A percentile compares a stretch with the other conserved stretches of the same genome.
Evolutionary conservation across 2,329 filamentous ascomycete species (phyloP).

Genomic region (Neobulgaria alba): DNA sequence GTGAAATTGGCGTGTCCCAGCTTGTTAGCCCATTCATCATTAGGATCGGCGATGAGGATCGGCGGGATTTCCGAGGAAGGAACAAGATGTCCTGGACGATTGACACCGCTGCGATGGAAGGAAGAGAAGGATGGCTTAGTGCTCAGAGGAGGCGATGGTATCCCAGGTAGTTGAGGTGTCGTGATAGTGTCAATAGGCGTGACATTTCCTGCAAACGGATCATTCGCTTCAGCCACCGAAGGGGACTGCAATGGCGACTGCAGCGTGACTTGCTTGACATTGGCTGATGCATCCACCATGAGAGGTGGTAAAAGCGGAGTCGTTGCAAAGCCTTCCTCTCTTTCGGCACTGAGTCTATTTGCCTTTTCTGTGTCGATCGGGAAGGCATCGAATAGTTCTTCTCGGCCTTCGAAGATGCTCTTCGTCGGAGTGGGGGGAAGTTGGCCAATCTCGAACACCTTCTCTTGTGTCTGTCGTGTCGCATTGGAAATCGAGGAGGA

Average conservation of each 20-base stretch:
- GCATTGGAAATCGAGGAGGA: constrained; percentile 67
- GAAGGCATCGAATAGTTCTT: constrained; percentile 38
- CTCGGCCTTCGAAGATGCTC: constrained; percentile 50
- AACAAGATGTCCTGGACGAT: constrained; percentile 37
- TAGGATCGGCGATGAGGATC: constrained; percentile 58
- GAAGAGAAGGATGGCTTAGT: constrained; percentile 71
- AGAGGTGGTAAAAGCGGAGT: constrained; percentile 82
- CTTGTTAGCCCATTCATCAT: constrained; percentile 75
- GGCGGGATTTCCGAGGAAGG: constrained; percentile 50
- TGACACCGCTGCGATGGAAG: constrained; percentile 42
- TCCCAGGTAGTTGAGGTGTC: constrained; percentile 36
- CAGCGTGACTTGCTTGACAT: constrained; percentile 44
- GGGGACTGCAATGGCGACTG: constrained; percentile 84
- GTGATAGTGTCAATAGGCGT: constrained; percentile 35
- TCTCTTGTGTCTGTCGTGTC: constrained; percentile 35
- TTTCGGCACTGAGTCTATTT: constrained; percentile 39
- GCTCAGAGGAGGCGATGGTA: constrained; percentile 66
- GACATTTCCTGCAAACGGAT: constrained; percentile 32
- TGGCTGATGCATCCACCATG: constrained; percentile 45
- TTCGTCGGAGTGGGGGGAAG: constrained; percentile 53
- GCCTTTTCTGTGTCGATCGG: constrained; percentile 45
- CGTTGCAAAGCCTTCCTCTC: constrained; percentile 58
- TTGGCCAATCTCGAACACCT: constrained; percentile 39
- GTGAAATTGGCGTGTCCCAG: constrained; percentile 92
- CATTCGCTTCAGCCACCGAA: constrained; percentile 52